Base-by-base conservation (phyloP, 2,329 filamentous ascomycete genomes). In the Rhytidhysteron rufulum region DNA sequence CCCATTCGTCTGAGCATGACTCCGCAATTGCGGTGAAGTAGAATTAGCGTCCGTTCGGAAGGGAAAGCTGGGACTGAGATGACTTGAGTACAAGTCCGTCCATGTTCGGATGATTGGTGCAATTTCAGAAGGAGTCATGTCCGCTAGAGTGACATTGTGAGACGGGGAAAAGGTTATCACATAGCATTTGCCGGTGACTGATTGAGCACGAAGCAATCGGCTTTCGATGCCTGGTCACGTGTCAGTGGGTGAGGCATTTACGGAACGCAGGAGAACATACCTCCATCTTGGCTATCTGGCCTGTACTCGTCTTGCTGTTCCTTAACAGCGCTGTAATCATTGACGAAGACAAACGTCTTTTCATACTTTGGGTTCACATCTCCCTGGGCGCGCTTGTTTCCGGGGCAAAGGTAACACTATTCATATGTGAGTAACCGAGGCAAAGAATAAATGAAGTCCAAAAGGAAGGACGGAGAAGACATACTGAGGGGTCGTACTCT, bases 251-350 rank as follows among this genome's bases (percentile, higher is more conserved):
- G 39, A 19, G 37, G 24, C 13, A 17, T 21, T 25, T 30, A 31
- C 42, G 27, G 17, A 37, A 37, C 15, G 22, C 19, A 21, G 34
- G 22, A 20, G 9, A 34, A 54, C 68, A 46, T 59, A 77, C 76
- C 71, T 47, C 70, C 72, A 55, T 71, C 66, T 42, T 73, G 63
- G n/a, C 68, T 63, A 17, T 71, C 65, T 11, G 70, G 70, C 16
- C 71, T 67, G 66, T 97, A 98, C 34, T 87, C 82, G 21, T 84
- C 82, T 66, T 98, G 93, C 48, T 86, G 77, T 68, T 96, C 90
- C 69, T 95, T 96, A 37, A 98, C 91, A 2, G 93, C 93, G 57
- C 88, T 94, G 68, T 93, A 98, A 65, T 98, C 93, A 58, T 98
- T 98, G 52, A 97, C 86, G 59, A 98, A 98, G 29, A 91, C 85